Base-by-base conservation (phyloP, 2,329 filamentous ascomycete genomes). In the Tolypocladium ovalisporum region DNA sequence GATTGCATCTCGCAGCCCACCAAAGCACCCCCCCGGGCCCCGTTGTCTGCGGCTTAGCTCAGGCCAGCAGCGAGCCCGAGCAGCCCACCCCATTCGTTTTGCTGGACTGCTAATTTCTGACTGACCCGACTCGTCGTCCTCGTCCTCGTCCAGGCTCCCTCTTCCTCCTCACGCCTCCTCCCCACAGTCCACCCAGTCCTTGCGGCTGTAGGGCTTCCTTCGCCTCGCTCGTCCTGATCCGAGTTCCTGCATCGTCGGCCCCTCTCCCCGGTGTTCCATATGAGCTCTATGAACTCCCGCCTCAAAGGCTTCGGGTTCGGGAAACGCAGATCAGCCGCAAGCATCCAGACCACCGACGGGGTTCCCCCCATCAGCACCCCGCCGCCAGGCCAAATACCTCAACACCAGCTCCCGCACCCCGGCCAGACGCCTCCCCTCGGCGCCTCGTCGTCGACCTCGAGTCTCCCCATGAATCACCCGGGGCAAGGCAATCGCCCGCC, bases 221-320 rank as follows among this genome's bases (percentile, higher is more conserved):
- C 44, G 39, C 56, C 55, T 54, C 55, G 56, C 56, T 60, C 54
- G 54, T 58, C 54, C 47, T 58, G 17, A 15, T n/a, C 57, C 56
- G 13, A 9, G 35, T 54, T 54, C 55, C 54, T 55, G 47, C 52
- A 52, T 51, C 56, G 22, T 51, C 52, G 54, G 54, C 54, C 54
- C 55, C 29, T 52, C 63, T 63, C 63, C 62, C 62, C 62, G 63
- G n/a, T 62, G 65, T 71, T 70, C 72, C 70, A 70, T 72, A 88
- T 89, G 86, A 88, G 83, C 81, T 89, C 85, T 80, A 82, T 88
- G 83, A 89, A 89, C 79, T 83, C 84, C 73, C 85, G 87, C 75
- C 84, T 90, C 73, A 88, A 89, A 80, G 82, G 83, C 80, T 81
- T 90, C 77, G 86, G 88, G 76, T 88, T 89, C 79, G 87, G 86